Evolutionary conservation across 495 filamentous ascomycete species (phyloP).

Genomic region (Monascus purpureus): DNA sequence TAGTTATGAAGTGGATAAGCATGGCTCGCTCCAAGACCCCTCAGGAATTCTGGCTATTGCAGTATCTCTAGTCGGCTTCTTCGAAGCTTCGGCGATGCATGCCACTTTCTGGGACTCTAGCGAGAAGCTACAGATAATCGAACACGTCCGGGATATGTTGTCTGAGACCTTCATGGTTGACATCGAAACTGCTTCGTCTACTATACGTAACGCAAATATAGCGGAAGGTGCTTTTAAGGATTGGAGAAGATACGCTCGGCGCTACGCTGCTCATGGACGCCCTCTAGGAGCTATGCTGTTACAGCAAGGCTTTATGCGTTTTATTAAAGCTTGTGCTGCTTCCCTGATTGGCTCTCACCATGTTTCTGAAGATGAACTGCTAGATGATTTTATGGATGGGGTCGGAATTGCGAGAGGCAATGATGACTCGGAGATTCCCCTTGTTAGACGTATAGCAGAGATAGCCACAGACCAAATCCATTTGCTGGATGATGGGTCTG

Average conservation of each 20-base stretch:
- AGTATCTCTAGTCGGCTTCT: constrained; percentile 74
- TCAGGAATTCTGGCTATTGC: constrained; percentile 54
- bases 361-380: constrained; percentile 47
- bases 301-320: constrained; percentile 70
- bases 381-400: constrained; percentile 58
- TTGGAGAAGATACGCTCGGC: constrained; percentile 73
- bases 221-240: constrained; percentile 41
- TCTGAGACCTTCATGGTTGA: constrained; percentile 71
- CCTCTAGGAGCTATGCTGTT: constrained; percentile 88
- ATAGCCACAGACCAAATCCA: constrained; percentile 70
- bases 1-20: constrained; percentile 34
- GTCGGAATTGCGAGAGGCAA: constrained; percentile 35
- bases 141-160: constrained; percentile 53
- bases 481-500: constrained; percentile 74
- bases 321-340: constrained; percentile 67
- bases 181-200: constrained; percentile 76
- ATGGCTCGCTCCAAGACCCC: constrained; percentile 45
- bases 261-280: constrained; percentile 63
- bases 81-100: constrained; percentile 64
- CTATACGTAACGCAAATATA: constrained; percentile 50
- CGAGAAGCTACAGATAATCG: constrained; percentile 57
- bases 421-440: constrained; percentile 20
- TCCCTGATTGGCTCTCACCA: constrained; percentile 45
- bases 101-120: constrained; percentile 62
- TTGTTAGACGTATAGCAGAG: constrained; percentile 56